Conservation (phyloP, 345 rosid species). For the Arabis alpina region DNA sequence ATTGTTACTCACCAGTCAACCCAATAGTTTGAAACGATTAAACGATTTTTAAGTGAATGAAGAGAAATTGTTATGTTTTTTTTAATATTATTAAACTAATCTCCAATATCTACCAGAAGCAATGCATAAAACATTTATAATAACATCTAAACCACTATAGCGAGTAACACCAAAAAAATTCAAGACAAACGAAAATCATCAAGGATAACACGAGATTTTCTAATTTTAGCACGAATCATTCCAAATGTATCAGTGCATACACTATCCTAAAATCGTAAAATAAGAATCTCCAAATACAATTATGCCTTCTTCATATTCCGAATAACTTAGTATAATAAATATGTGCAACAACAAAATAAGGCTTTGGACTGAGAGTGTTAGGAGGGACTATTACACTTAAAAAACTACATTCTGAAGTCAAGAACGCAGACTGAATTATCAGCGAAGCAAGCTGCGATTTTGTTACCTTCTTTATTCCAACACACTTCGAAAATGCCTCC, state of each 20-base stretch:
- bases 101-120: too few relatives aligned
- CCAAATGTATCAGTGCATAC: too few relatives aligned
- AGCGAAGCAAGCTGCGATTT: conserved; percentile 94
- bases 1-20: conserved; percentile 20
- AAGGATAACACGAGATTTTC: too few relatives aligned
- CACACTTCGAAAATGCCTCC: conserved; percentile 97
- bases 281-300: background rate
- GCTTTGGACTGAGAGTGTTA: conserved; percentile 10
- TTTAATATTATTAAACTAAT: too few relatives aligned
- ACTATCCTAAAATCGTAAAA: background rate
- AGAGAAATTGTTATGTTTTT: too few relatives aligned
- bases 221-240: too few relatives aligned
- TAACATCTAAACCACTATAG: too few relatives aligned
- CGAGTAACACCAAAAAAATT: too few relatives aligned
- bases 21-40: too few relatives aligned
- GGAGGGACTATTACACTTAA: conserved; percentile 18
- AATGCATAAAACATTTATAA: too few relatives aligned
- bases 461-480: conserved; percentile 98
- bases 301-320: background rate
- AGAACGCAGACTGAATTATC: conserved; percentile 83
- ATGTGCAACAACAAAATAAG: conserved; percentile 37
- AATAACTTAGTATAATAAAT: conserved; percentile 8
- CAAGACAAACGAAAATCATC: too few relatives aligned
- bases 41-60: too few relatives aligned
- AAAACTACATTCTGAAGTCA: conserved; percentile 80